Evolutionary conservation across 345 rosid genomes (phyloP), one percentile per base, ranked within the genome.

Genomic region (Xanthoceras sorbifolium): DNA sequence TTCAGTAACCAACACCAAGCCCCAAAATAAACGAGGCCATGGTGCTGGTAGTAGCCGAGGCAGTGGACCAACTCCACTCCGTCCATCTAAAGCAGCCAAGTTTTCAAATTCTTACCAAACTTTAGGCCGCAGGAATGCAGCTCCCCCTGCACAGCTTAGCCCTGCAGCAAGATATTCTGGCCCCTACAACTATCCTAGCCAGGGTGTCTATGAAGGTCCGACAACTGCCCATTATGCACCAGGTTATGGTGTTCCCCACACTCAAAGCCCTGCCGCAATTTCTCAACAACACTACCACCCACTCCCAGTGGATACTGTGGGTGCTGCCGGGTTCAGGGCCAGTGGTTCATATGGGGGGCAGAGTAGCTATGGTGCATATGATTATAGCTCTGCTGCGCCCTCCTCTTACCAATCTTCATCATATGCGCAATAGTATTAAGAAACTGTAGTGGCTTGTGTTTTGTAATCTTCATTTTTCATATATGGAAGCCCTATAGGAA

Each of bases 51-150:
- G 81, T 9, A 38, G 86, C 64, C 78, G 83, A 36, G 66, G 81
- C 59, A 36, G 78, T 25, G 88, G 82, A 44, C 83, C 77, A 55
- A 66, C 83, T 76, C 72, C 81, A 22, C 84, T 78, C 72, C 88
- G 85, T 20, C 87, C 86, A 1, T 82, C 85, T 55, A 89, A 87
- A 81, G 87, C 78, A 4, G 84, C 83, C 9, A 89, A 85, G 72
- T 78, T 74, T 62, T 77, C 92, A 69, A 83, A 82, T 57, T 44
- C 76, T 17, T 84, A 71, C 75, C 82, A 79, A 0, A 78, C 93
- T 38, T 80, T 80, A 26, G 42, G 67, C 25, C 84, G 77, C 22
- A 73, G 87, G 84, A 87, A 81, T 57, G 79, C 81, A 3, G 79
- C 80, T 22, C 82, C 86, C 1, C 74, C 83, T 0, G 32, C 81